Evolutionary conservation across 1,139 yeast genomes (phyloP), one percentile per base, ranked within the genome.

Genomic region (Geotrichum restrictum): DNA sequence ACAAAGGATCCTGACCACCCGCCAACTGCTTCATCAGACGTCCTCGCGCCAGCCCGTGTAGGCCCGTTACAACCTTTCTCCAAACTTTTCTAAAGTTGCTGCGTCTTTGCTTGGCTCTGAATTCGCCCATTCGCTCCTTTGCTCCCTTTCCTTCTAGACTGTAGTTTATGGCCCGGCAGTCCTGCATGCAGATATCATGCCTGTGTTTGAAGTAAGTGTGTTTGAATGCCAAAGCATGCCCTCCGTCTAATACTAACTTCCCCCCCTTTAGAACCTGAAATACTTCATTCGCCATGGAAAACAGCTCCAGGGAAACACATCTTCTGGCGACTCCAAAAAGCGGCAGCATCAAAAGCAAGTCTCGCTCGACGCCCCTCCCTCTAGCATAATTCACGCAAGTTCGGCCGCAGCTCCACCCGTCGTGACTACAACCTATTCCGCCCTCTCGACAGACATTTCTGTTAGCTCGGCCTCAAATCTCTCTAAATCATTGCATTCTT

Each of bases 271-370:
- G 53, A 51, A 51, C 40, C 38, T 51, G 11, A 44, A 31, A 41
- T 45, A 51, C 44, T 51, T 51, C 34, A 45, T 51, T 14, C 53
- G 53, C 22, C 53, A 51, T 34, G 47, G 47, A 14, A 51, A 51
- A 34, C 46, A 22, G 34, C 27, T 18, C n/a, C 22, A 37, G n/a
- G 41, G 22, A 18, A 5, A 6, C 18, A 5, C 41, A 11, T 21
- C 41, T 16, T 11, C 41, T 18, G 22, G 2, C 6, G 41, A 37
- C n/a, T 18, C 22, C 41, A 37, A 37, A 8, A 37, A 37, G 27
- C 27, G 41, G 24, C 22, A 37, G 22, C 41, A 37, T 37, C 41
- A 37, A 13, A 37, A 37, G 41, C 41, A 37, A 18, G 13, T 18
- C 22, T 37, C 41, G 6, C 18, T 31, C 14, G 31, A 21, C 22